A percentile compares a stretch with the other conserved stretches of the same genome.
Conservation (phyloP, 495 filamentous ascomycete genomes). For the Penicillium coprophilum region DNA sequence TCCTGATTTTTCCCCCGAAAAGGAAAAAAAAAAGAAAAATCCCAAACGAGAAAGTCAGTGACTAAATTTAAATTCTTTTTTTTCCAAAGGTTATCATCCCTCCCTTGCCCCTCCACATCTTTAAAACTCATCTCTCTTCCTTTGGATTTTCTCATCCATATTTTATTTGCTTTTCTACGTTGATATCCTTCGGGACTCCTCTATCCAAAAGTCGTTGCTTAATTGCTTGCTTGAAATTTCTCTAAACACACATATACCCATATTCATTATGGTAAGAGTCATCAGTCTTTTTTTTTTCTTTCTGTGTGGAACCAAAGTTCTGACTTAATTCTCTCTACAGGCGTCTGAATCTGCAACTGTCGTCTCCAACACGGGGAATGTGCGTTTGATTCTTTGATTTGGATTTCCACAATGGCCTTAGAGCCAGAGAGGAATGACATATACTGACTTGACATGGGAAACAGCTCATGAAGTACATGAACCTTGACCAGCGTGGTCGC, state of each 20-base stretch:
- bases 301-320: not conserved
- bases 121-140: constrained; percentile 31
- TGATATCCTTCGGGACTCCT: constrained; percentile 20
- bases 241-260: constrained; percentile 42
- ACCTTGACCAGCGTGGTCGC: constrained; percentile 81
- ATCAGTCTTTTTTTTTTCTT: constrained; percentile 5
- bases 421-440: constrained; percentile 36
- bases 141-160: constrained; percentile 30
- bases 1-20: constrained; percentile 10
- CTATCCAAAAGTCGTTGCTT: constrained; percentile 18
- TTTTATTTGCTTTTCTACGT: constrained; percentile 11
- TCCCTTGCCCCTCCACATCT: constrained; percentile 25
- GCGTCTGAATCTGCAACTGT: constrained; percentile 51
- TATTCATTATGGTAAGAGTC: constrained; percentile 45
- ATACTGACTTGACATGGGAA: constrained; percentile 42
- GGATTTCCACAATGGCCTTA: constrained; percentile 37
- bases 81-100: constrained; percentile 8
- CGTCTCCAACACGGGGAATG: constrained; percentile 71
- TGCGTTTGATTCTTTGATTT: constrained; percentile 47
- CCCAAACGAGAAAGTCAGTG: constrained; percentile 22
- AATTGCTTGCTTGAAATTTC: constrained; percentile 19
- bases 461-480: constrained; percentile 89
- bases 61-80: constrained; percentile 38
- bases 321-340: constrained; percentile 30
- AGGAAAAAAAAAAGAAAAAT: not conserved